phyloP scores from a whole-genome alignment of 2,329 filamentous ascomycete genomes.

The Monascus ruber region DNA sequence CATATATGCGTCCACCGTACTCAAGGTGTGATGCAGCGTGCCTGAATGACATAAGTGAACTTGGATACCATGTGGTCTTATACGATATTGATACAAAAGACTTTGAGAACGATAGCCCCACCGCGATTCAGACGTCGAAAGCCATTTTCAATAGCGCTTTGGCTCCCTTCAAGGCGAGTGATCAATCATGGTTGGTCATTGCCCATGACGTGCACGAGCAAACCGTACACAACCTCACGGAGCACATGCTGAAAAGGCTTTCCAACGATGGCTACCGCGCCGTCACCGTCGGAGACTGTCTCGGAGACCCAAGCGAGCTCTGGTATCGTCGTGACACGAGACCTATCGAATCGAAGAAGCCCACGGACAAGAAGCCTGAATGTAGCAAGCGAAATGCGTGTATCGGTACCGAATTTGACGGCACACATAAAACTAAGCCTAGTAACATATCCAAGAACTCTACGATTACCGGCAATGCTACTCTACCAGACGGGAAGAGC shows the following conservation, averaged over 20 bases:
- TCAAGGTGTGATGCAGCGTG: conserved; percentile 29
- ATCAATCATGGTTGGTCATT: conserved; percentile 30
- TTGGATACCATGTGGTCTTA: conserved; percentile 40
- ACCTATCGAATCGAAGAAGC: conserved; percentile 1
- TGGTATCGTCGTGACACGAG: conserved; percentile 33
- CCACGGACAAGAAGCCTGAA: too few relatives aligned
- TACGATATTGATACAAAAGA: conserved; percentile 39
- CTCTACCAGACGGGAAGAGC: too few relatives aligned
- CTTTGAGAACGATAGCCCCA: conserved; percentile 29
- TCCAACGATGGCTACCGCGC: conserved; percentile 21
- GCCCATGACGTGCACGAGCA: conserved; percentile 33
- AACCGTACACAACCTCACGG: conserved; percentile 32
- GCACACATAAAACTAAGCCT: too few relatives aligned
- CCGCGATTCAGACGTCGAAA: conserved; percentile 28
- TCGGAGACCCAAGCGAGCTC: conserved; percentile 25
- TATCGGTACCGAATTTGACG: too few relatives aligned
- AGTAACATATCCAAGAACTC: too few relatives aligned
- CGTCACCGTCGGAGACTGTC: conserved; percentile 34
- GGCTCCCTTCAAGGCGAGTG: conserved; percentile 11
- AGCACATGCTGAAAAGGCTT: conserved; percentile 26
- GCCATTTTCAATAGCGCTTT: conserved; percentile 28
- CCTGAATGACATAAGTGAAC: conserved; percentile 29
- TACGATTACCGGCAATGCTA: too few relatives aligned
- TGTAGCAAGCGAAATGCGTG: too few relatives aligned
- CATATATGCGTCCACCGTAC: conserved; percentile 45